Evolutionary conservation across 2,329 filamentous ascomycete species (phyloP), one percentile per base, ranked within the genome.

Genomic region (Sporothrix schenckii): DNA sequence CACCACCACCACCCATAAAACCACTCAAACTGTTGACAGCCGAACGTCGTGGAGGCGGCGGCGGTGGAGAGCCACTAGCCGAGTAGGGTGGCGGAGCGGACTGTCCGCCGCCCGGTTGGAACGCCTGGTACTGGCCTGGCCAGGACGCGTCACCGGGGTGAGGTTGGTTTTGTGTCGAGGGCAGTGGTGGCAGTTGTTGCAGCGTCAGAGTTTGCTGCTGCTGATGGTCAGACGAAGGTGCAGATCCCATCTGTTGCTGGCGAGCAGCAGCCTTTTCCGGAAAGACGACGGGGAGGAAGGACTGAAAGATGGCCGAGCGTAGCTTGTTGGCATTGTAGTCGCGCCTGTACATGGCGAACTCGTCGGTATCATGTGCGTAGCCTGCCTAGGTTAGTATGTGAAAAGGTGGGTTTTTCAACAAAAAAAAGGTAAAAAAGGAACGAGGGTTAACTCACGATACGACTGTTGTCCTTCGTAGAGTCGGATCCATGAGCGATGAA

Each of bases 241-340:
- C 27, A 30, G 24, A 49, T 19, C 19, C 41, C n/a, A 34, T 53
- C 7, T 49, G 68, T 34, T 52, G 66, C 65, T 68, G 53, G 16
- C 68, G 67, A 1, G 61, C 58, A 2, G 68, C 60, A 2, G 60
- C 69, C 66, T 71, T 70, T 2, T 72, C 56, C 6, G 68, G 63
- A 30, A 56, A 60, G 30, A 77, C 70, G 61, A 70, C 71, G 9
- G 72, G 73, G 30, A 74, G 49, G 21, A 77, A 73, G 24, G 75
- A 74, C 66, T 76, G 74, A 70, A 77, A 77, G 21, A 75, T 71
- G 63, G 75, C 71, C 0, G 76, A 75, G 3, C 76, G 73, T 69
- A 74, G 74, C 67, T 74, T 75, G 72, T 76, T 77, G 58, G 75
- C 75, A 21, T 75, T 72, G 24, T 70, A 70, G 70, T 76, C 74